Evolutionary conservation across 2,329 filamentous ascomycete species (phyloP).

Genomic region (Pleomassaria siparia): DNA sequence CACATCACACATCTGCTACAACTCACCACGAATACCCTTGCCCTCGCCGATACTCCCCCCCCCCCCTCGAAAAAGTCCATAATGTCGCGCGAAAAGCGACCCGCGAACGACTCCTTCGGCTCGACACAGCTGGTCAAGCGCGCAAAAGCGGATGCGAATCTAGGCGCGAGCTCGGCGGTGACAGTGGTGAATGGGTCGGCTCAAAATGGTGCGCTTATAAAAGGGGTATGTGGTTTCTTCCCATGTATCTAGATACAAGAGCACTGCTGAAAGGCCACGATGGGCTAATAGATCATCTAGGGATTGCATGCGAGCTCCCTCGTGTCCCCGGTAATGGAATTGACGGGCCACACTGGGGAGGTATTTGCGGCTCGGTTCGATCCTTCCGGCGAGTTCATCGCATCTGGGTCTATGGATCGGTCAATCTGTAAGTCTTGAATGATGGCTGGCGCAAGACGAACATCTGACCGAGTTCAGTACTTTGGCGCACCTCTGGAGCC

Average conservation of each 20-base stretch:
- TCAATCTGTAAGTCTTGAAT: conserved; percentile 68
- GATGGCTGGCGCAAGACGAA: conserved; percentile 9
- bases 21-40: neutral
- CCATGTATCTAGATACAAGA: too few species aligned
- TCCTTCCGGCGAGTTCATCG: conserved; percentile 82
- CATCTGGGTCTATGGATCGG: conserved; percentile 93
- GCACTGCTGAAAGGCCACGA: conserved; percentile 38
- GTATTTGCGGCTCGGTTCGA: conserved; percentile 91
- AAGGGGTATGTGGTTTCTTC: conserved; percentile 67
- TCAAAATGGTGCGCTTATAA: conserved; percentile 64
- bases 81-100: conserved; percentile 92
- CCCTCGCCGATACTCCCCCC: neutral
- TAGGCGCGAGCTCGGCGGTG: conserved; percentile 56
- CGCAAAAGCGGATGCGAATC: conserved; percentile 69
- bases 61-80: neutral
- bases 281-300: conserved; percentile 49
- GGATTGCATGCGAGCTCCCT: conserved; percentile 77
- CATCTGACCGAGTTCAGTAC: conserved; percentile 58
- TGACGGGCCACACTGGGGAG: conserved; percentile 78
- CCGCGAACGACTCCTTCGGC: conserved; percentile 80
- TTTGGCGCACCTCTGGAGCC: conserved; percentile 90
- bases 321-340: conserved; percentile 90
- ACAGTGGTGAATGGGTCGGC: conserved; percentile 59
- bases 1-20: neutral
- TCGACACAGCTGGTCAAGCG: conserved; percentile 84